Conservation (phyloP, 345 rosid species). For the Linum tenue region DNA sequence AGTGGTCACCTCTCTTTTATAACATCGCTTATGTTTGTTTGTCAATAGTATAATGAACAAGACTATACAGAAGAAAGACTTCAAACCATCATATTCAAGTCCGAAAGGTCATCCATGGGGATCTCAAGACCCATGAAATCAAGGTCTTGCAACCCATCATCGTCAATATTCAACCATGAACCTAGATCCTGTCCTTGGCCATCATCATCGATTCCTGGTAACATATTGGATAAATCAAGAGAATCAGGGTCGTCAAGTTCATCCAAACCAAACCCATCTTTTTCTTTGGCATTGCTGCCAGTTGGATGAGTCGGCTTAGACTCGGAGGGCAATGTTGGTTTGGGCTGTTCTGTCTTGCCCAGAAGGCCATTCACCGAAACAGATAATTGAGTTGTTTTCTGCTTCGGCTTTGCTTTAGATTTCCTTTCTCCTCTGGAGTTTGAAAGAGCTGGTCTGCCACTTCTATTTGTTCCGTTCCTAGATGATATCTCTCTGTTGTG, state of each 20-base stretch:
- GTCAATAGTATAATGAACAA: slow-evolving; percentile 73
- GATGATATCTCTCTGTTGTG: slow-evolving; percentile 55
- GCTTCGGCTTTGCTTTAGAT: slow-evolving; percentile 82
- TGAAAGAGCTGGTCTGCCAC: slow-evolving; percentile 62
- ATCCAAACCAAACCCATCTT: slow-evolving; percentile 51
- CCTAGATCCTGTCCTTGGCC: slow-evolving; percentile 72
- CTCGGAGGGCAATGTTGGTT: slow-evolving; percentile 31
- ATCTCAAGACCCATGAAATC: slow-evolving; percentile 95
- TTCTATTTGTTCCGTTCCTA: slow-evolving; percentile 63
- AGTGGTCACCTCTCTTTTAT: slow-evolving; percentile 46
- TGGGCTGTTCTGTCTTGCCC: slow-evolving; percentile 59
- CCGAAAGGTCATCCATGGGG: slow-evolving; percentile 98
- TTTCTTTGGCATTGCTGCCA: slow-evolving; percentile 41
- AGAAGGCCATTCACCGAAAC: slow-evolving; percentile 66
- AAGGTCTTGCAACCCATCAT: slow-evolving; percentile 74
- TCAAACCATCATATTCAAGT: slow-evolving; percentile 95
- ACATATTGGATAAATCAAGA: slow-evolving; percentile 56
- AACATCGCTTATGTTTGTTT: slow-evolving; percentile 33
- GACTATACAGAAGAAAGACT: slow-evolving; percentile 52
- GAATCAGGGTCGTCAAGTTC: slow-evolving; percentile 56
- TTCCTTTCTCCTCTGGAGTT: slow-evolving; percentile 82
- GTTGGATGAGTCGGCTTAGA: slow-evolving; percentile 40
- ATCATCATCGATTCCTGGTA: slow-evolving; percentile 57
- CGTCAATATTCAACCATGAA: slow-evolving; percentile 94
- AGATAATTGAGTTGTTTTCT: slow-evolving; percentile 68